Base-by-base conservation (phyloP, 1,284 basidiomycete species). In the Rhodotorula sp. region DNA sequence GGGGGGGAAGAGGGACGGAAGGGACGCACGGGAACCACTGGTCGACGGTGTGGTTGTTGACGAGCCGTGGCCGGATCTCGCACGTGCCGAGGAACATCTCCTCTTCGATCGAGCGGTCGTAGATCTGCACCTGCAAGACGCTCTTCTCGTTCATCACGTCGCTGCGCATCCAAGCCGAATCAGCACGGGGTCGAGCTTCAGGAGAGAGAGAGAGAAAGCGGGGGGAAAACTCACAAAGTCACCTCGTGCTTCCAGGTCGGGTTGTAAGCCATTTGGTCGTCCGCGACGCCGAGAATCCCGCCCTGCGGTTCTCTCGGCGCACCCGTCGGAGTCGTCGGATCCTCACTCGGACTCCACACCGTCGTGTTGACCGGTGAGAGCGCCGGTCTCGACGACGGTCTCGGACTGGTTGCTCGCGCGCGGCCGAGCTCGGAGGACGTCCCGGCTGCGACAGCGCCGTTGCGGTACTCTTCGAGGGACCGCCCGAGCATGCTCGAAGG, bases 231-330 rank as follows among this genome's bases (percentile, higher is more conserved):
- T 83, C 81, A 94, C 93, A 97, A 97, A 51, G 91, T 89, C 58
- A 98, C 95, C 81, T 98, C 90, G 81, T 98, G 94, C 83, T 99
- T 98, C 96, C 96, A 99, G 24, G 95, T 89, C 18, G 96, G 95
- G 82, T 94, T 97, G 79, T 91, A 87, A 53, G 90, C 79, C 68
- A 70, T 66, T 16, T 60, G 52, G 22, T 54, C 64, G 40, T 70
- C 68, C 30, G 40, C 58, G 10, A 7, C 37, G 52, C 53, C 46
- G n/a, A 69, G n/a, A 30, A 66, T 56, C 24, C 64, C 64, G 28
- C 59, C 28, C 28, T 16, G 46, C 44, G 57, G 61, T 47, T 63
- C 60, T 13, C 44, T 26, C 3, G 34, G 56, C 7, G 64, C 68
- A 1, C 68, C 65, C 2, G 68, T 70, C 24, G 68, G 68, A 4